Base-by-base conservation (phyloP, 768 basidiomycete genomes). In the Russula earlei region DNA sequence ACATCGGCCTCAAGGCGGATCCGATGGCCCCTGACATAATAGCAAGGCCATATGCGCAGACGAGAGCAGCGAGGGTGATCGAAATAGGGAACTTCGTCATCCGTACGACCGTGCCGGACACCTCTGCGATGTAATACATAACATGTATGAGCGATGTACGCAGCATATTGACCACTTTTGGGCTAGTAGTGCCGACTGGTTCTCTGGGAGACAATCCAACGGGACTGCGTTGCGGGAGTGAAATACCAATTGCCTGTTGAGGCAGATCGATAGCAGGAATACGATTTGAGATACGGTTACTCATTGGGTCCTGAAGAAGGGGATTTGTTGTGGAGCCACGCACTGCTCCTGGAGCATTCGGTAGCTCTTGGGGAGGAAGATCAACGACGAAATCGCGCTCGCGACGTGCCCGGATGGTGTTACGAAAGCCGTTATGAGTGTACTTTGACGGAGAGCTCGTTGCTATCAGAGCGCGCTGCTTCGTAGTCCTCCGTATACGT, bases 41-140 rank as follows among this genome's bases (percentile, higher is more conserved):
- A n/a, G 65, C 67, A 7, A 78, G 46, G 59, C 80, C 59, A 53
- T 77, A 61, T 7, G 77, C 70, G 33, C 85, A 68, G 58, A 83
- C 58, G 69, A 71, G 80, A 10, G 82, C 29, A 57, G 77, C 76
- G 22, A 84, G 61, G 34, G 83, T 62, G 56, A 83, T 49, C 6
- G 76, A 75, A 14, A 89, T 71, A 1, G 85, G 85, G 52, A 63
- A 71, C 38, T 78, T 76, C 55, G 87, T 72, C 29, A 80, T 71
- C 17, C 69, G 65, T 40, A 85, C 61, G 0, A 80, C 75, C 19
- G 67, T 71, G 40, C 65, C 66, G 54, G 82, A 25, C 34, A 88
- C 67, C 62, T 80, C 78, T 22, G 78, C 63, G 19, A 68, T 25
- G 64, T 83, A 87, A 7, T 54, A 54, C 5, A 54, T 3, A 14